Evolutionary conservation across 2,329 filamentous ascomycete species (phyloP).

Genomic region (Uncinocarpus reesii): DNA sequence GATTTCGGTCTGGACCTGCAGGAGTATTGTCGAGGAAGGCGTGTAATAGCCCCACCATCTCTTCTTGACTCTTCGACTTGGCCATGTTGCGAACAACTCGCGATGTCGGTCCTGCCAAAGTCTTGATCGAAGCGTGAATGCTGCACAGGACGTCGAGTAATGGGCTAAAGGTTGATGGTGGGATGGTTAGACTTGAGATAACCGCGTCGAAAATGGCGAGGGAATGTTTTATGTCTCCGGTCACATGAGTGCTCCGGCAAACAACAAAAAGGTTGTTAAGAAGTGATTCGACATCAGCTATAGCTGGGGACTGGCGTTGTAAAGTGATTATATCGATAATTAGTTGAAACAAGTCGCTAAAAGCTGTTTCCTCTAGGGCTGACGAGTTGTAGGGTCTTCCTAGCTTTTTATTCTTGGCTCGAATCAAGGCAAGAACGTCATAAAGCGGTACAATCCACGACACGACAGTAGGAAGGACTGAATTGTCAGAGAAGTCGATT

Average conservation of each 20-base stretch:
- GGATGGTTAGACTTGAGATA: constrained; percentile 33
- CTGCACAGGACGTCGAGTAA: constrained; percentile 36
- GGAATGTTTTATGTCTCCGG: constrained; percentile 35
- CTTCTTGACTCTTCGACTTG: constrained; percentile 30
- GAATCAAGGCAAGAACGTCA: constrained; percentile 27
- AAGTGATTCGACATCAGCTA: constrained; percentile 30
- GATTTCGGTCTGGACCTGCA: constrained; percentile 28
- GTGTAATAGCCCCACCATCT: constrained; percentile 32
- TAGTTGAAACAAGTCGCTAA: constrained; percentile 34
- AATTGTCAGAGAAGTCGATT: constrained; percentile 32
- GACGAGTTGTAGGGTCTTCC: constrained; percentile 25
- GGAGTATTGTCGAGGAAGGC: constrained; percentile 29
- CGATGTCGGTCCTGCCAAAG: constrained; percentile 35
- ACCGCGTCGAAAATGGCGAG: constrained; percentile 35
- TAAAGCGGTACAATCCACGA: constrained; percentile 34
- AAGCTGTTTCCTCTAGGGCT: constrained; percentile 27
- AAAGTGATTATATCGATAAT: constrained; percentile 35
- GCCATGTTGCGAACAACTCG: constrained; percentile 34
- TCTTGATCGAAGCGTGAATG: constrained; percentile 37
- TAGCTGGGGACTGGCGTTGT: constrained; percentile 30
- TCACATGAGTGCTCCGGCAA: constrained; percentile 34
- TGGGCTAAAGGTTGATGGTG: constrained; percentile 29
- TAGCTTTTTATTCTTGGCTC: constrained; percentile 33
- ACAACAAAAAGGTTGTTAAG: constrained; percentile 31
- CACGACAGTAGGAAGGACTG: constrained; percentile 32